These are phyloP conservation scores for Paecilomyces fulvus DNA, from an alignment of 2,329 filamentous ascomycete genomes.

Conservation along the genomic window DNA sequence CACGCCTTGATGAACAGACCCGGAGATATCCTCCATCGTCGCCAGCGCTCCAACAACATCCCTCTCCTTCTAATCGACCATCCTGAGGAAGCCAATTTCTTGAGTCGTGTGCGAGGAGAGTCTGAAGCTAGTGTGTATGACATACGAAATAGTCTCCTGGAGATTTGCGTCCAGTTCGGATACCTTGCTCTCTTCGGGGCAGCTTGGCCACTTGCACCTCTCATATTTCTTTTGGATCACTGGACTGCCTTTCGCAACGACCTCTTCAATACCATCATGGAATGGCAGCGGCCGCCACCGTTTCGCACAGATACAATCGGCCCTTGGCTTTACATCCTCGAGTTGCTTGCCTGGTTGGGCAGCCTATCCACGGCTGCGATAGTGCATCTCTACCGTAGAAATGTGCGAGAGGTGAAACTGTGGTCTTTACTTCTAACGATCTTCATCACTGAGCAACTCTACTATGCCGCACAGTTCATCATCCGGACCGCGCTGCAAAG, in stretches of 20 bases:
- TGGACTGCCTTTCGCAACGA: constrained; percentile 93
- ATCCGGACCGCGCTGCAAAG: constrained; percentile 66
- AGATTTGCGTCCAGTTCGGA: constrained; percentile 86
- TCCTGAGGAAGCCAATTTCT: constrained; percentile 70
- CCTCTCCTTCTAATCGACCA: constrained; percentile 52
- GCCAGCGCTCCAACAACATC: constrained; percentile 28
- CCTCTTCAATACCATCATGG: constrained; percentile 84
- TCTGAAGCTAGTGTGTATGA: constrained; percentile 77
- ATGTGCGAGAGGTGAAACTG: constrained; percentile 57
- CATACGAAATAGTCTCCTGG: constrained; percentile 80
- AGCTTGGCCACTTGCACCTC: constrained; percentile 85
- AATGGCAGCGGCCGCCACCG: constrained; percentile 81
- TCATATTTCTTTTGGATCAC: constrained; percentile 88
- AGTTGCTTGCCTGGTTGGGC: constrained; percentile 89
- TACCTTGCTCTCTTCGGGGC: constrained; percentile 88
- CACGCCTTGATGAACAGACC: constrained; percentile 16
- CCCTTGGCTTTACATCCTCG: constrained; percentile 77
- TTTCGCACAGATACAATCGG: constrained; percentile 90
- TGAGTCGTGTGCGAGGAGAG: constrained; percentile 73
- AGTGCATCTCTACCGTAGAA: constrained; percentile 74
- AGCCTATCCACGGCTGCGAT: constrained; percentile 80
- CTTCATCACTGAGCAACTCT: constrained; percentile 75
- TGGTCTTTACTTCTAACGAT: constrained; percentile 74
- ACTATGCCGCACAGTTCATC: constrained; percentile 61
- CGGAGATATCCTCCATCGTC: constrained; percentile 23